Base-by-base conservation (phyloP, 495 filamentous ascomycete genomes). In the Neurospora discreta region DNA sequence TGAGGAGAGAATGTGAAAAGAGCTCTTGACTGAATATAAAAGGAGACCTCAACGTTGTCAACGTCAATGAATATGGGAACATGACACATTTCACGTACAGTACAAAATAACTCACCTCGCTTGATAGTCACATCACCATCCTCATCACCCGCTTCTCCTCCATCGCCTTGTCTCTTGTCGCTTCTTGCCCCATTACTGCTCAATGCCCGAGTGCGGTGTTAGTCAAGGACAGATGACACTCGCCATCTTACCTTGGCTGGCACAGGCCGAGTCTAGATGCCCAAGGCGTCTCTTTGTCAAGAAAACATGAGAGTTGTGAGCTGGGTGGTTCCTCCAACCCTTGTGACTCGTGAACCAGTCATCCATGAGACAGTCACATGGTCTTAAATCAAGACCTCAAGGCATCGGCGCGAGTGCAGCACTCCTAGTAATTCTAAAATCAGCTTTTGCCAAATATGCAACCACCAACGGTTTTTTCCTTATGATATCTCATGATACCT, bases 171-270 rank as follows among this genome's bases (percentile, higher is more conserved):
- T 5, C 44, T 9, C 44, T 46, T 4, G 30, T 8, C 0, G 68
- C 39, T 3, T 26, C 16, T 16, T 74, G 73, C 23, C n/a, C 70
- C 30, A 7, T 71, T 5, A 72, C 68, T 8, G 52, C 18, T 68
- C 68, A 46, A 72, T 74, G 8, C 73, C 73, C 9, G 15, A 5
- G 13, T 74, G 73, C 46, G 73, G 70, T 69, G 68, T 74, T 68
- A 72, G 70, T 72, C 10, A 11, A n/a, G n/a, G n/a, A n/a, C n/a
- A n/a, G n/a, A n/a, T n/a, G 23, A 26, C 41, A 39, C 42, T 38
- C 40, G 11, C 71, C 23, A n/a, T 6, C 11, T 42, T 1, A 20
- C 13, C 43, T 69, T 10, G 8, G 9, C 6, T 41, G 38, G 8
- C 11, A 46, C 18, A 26, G 69, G 38, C 36, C 15, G 18, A 42